Evolutionary conservation across 352 stramenopile genomes (phyloP).

Genomic region (Pythium sukuiense): DNA sequence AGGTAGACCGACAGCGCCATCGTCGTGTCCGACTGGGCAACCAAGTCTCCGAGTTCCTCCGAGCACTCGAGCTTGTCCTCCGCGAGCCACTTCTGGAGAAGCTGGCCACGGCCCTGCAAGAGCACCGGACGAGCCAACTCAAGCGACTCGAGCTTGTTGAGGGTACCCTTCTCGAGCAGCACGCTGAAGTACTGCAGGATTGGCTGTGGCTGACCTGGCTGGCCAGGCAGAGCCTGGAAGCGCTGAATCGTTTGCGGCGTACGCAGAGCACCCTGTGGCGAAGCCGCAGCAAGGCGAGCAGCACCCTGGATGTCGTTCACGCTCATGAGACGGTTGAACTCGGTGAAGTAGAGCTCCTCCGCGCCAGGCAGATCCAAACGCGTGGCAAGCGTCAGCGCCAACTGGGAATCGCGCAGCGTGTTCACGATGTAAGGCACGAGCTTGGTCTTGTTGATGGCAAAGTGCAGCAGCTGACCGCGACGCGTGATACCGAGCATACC

Average conservation of each 20-base stretch:
- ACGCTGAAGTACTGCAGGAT: slow-evolving; percentile 99
- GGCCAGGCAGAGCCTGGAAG: slow-evolving; percentile 98
- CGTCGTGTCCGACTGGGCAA: slow-evolving; percentile 94
- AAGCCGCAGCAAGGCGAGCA: slow-evolving; percentile 90
- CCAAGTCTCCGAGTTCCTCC: slow-evolving; percentile 97
- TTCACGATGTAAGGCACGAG: slow-evolving; percentile 99
- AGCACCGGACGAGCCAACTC: slow-evolving; percentile 98
- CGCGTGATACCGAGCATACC: slow-evolving; percentile 98
- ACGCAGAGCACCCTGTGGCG: slow-evolving; percentile 88
- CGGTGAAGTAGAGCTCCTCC: slow-evolving; percentile 97
- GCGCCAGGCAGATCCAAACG: slow-evolving; percentile 97
- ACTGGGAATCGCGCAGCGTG: slow-evolving; percentile 95
- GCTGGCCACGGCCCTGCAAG: slow-evolving; percentile 95
- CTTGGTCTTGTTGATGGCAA: slow-evolving; percentile 97
- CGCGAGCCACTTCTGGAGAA: slow-evolving; percentile 99
- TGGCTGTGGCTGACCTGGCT: slow-evolving; percentile 95
- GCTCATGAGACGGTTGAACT: slow-evolving; percentile 96
- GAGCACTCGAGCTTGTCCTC: slow-evolving; percentile 99
- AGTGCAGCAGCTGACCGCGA: slow-evolving; percentile 95
- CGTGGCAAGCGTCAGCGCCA: slow-evolving; percentile 95
- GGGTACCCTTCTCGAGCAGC: slow-evolving; percentile 96
- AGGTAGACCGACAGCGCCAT: slow-evolving; percentile 99
- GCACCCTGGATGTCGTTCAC: slow-evolving; percentile 85
- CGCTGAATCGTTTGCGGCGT: slow-evolving; percentile 98
- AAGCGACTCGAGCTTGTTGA: slow-evolving; percentile 99